Conservation (phyloP, 2,329 filamentous ascomycete genomes). For the Sclerotinia sclerotiorum region DNA sequence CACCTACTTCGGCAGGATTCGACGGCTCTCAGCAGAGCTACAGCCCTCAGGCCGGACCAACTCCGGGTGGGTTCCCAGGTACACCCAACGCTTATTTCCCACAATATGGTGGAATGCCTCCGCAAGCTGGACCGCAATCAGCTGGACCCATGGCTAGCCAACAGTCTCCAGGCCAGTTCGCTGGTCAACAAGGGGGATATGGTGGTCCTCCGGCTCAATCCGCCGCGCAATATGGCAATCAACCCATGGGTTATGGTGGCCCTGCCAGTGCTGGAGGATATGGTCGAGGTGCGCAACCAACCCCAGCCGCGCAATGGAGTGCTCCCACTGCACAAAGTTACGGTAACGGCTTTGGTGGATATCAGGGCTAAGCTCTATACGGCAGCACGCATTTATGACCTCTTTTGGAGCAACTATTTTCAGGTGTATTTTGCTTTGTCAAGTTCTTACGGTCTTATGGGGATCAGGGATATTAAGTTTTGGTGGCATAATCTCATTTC, state of each 20-base stretch:
- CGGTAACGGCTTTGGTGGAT: slow-evolving; percentile 61
- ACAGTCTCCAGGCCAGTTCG: slow-evolving; percentile 49
- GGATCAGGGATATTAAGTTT: slow-evolving; percentile 34
- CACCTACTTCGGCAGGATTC: slow-evolving; percentile 74
- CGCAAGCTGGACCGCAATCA: slow-evolving; percentile 41
- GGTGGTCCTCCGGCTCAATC: slow-evolving; percentile 61
- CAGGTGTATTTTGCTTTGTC: slow-evolving; percentile 29
- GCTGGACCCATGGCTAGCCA: slow-evolving; percentile 43
- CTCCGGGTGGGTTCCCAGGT: slow-evolving; percentile 68
- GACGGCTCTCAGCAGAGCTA: slow-evolving; percentile 72
- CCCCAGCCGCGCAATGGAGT: slow-evolving; percentile 42
- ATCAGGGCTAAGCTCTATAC: slow-evolving; percentile 53
- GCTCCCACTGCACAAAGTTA: slow-evolving; percentile 61
- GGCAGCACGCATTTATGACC: slow-evolving; percentile 19
- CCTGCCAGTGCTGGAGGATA: slow-evolving; percentile 80
- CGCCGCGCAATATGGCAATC: slow-evolving; percentile 61
- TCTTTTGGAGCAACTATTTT: slow-evolving; percentile 24
- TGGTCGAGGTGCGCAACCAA: slow-evolving; percentile 65
- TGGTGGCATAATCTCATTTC: slow-evolving; percentile 32
- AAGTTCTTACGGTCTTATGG: slow-evolving; percentile 28
- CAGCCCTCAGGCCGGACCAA: slow-evolving; percentile 72
- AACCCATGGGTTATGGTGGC: slow-evolving; percentile 70
- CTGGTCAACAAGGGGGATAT: slow-evolving; percentile 68
- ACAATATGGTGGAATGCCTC: slow-evolving; percentile 75
- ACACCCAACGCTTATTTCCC: slow-evolving; percentile 84